Percentiles rank a stretch among this genome's conserved stretches.
These are phyloP conservation scores for Osmanthus fragrans DNA, from an alignment of 257 asterid genomes.

Conservation along the genomic window DNA sequence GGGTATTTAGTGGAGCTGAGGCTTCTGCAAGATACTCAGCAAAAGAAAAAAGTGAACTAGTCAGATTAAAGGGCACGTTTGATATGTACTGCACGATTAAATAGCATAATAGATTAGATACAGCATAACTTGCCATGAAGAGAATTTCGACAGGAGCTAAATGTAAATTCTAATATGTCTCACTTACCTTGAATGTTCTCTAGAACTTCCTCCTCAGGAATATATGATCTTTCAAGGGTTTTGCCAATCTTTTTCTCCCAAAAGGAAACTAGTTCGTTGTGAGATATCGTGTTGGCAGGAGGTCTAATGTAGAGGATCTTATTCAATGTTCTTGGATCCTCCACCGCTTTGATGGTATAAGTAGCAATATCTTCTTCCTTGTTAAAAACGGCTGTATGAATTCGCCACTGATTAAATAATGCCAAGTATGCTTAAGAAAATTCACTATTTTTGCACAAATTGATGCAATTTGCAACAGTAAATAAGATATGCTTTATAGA, in stretches of 20 bases:
- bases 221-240: constrained; percentile 41
- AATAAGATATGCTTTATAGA: background rate
- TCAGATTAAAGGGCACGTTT: background rate
- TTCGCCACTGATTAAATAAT: background rate
- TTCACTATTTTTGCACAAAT: background rate
- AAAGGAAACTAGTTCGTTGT: constrained; percentile 49
- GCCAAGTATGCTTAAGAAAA: background rate
- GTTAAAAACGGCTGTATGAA: constrained; percentile 41
- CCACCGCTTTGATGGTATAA: constrained; percentile 52
- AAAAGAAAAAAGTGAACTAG: background rate
- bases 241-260: constrained; percentile 61
- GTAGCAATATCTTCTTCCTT: constrained; percentile 54
- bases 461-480: background rate
- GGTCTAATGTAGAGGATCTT: constrained; percentile 56
- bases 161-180: background rate
- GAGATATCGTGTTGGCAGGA: constrained; percentile 43
- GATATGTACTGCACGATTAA: background rate
- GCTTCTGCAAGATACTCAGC: constrained; percentile 36
- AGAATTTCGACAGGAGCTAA: background rate
- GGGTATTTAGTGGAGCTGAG: constrained; percentile 32
- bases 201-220: constrained; percentile 48
- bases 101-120: background rate
- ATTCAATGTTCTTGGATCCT: constrained; percentile 54
- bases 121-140: background rate
- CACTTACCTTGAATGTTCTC: constrained; percentile 46